phyloP scores from a whole-genome alignment of 2,329 filamentous ascomycete genomes.

The Cytospora piceicola region DNA sequence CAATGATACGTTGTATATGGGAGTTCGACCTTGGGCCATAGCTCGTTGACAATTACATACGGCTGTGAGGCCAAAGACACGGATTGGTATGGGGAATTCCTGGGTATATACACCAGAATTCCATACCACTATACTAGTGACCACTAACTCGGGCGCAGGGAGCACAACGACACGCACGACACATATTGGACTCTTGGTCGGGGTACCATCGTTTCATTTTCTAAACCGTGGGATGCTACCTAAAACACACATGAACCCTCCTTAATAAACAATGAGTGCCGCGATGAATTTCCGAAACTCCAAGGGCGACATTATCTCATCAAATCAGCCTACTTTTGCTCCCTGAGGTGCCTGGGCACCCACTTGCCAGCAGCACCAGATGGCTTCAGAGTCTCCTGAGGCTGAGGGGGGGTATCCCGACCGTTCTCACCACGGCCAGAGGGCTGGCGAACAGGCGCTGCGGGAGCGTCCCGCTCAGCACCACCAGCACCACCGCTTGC shows the following conservation, averaged over 20 bases:
- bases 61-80: neutral
- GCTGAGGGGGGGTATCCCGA: conserved; percentile 44
- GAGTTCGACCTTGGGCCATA: neutral
- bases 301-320: conserved; percentile 21
- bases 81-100: neutral
- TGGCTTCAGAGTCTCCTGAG: conserved; percentile 55
- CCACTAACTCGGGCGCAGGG: neutral
- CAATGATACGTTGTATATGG: neutral
- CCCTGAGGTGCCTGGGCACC: conserved; percentile 52
- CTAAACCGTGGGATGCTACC: conserved; percentile 22
- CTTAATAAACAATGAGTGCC: conserved; percentile 22
- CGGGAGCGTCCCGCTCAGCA: conserved; percentile 34
- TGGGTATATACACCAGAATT: neutral
- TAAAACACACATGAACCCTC: conserved; percentile 19
- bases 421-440: conserved; percentile 49
- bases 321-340: conserved; percentile 24
- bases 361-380: conserved; percentile 62
- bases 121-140: neutral
- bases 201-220: conserved; percentile 26
- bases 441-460: conserved; percentile 44
- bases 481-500: conserved; percentile 28
- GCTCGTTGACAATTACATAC: neutral
- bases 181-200: conserved; percentile 19
- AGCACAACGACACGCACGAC: conserved; percentile 25
- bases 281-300: conserved; percentile 18